Evolutionary conservation across 2,329 filamentous ascomycete genomes (phyloP).

Genomic region (Diaporthe ilicicola): DNA sequence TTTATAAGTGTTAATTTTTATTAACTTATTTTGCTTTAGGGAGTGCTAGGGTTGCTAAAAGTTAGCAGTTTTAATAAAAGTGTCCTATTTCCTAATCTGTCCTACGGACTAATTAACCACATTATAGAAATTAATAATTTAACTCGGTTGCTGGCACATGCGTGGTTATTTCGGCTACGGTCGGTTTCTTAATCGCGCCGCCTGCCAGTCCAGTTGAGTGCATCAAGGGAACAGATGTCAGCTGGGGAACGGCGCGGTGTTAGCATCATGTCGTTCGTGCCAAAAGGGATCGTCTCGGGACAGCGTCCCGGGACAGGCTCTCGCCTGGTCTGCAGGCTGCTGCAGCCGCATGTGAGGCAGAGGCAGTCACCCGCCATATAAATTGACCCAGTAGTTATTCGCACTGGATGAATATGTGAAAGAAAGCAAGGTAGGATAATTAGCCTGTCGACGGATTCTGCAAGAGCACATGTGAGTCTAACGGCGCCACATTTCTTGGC

Average conservation of each 20-base stretch:
- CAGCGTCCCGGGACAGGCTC: background rate
- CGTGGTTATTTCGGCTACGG: too few species aligned
- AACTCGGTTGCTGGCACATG: too few species aligned
- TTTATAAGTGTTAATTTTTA: too few species aligned
- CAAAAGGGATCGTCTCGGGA: conserved; percentile 13
- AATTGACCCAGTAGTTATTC: background rate
- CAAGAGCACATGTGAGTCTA: background rate
- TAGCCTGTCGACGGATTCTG: conserved; percentile 1
- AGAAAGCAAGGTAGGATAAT: background rate
- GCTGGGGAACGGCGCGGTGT: background rate
- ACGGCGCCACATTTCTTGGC: conserved; percentile 18
- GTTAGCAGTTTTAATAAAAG: too few species aligned
- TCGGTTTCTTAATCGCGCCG: too few species aligned
- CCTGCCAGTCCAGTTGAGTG: background rate
- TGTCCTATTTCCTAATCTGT: too few species aligned
- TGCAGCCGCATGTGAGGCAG: background rate
- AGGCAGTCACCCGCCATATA: background rate
- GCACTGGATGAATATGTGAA: background rate
- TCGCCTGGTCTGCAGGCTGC: background rate
- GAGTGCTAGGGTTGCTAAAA: too few species aligned
- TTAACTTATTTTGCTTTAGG: too few species aligned
- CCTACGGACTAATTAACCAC: too few species aligned
- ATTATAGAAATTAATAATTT: too few species aligned
- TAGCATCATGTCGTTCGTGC: background rate
- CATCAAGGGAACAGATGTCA: conserved; percentile 5